A percentile compares a stretch with the other conserved stretches of the same genome.
These are phyloP conservation scores for Petunia secreta DNA, from an alignment of 257 asterid genomes.

Conservation along the genomic window DNA sequence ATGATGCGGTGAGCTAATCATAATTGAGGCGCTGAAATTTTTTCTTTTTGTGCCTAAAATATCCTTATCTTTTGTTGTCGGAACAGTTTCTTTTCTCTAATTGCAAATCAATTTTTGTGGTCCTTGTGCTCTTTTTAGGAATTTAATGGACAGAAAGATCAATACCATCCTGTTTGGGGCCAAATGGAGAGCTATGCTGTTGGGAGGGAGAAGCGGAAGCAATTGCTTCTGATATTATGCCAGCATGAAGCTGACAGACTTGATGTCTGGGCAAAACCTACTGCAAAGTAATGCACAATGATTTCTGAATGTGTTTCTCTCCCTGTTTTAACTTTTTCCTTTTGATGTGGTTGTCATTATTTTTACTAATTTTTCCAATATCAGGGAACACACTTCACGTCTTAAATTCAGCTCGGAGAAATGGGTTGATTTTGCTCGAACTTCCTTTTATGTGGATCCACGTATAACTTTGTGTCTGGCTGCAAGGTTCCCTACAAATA, in stretches of 20 bases:
- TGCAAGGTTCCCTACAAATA: constrained; percentile 88
- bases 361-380: constrained; percentile 23
- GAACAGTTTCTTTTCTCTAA: constrained; percentile 25
- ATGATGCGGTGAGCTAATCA: constrained; percentile 66
- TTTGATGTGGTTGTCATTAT: constrained; percentile 30
- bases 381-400: constrained; percentile 78
- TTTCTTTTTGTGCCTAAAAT: constrained; percentile 21
- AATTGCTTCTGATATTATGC: constrained; percentile 87
- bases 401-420: constrained; percentile 83
- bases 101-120: constrained; percentile 11
- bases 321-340: not conserved
- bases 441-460: constrained; percentile 91
- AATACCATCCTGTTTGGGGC: constrained; percentile 96
- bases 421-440: constrained; percentile 85
- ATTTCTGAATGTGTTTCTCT: constrained; percentile 26
- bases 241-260: constrained; percentile 98
- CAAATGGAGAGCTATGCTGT: constrained; percentile 79
- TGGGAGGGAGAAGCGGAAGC: constrained; percentile 92
- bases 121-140: constrained; percentile 30
- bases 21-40: constrained; percentile 32
- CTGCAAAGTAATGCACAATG: constrained; percentile 67
- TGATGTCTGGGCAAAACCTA: constrained; percentile 99
- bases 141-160: constrained; percentile 63
- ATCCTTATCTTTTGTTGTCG: constrained; percentile 20
- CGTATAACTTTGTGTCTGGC: constrained; percentile 82